These are phyloP conservation scores for Paramecium tetraurelia DNA, from an alignment of 73 alveolate genomes.

Conservation along the genomic window DNA sequence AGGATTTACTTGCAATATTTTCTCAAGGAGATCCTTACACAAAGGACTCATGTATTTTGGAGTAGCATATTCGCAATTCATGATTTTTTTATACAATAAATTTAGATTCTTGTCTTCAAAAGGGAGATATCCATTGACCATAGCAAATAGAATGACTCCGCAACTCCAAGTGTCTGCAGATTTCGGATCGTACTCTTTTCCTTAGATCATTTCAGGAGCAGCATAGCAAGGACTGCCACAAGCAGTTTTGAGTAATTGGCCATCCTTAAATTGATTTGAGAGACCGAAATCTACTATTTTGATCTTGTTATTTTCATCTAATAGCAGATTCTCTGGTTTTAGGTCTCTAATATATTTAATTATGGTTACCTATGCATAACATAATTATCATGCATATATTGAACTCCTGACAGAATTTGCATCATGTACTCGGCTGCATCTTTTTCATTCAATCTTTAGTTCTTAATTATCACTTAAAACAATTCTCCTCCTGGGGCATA, in stretches of 20 bases:
- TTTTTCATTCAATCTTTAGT: slow-evolving; percentile 75
- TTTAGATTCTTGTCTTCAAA: slow-evolving; percentile 61
- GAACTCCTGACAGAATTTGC: slow-evolving; percentile 89
- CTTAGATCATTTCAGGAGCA: slow-evolving; percentile 75
- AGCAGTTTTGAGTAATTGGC: slow-evolving; percentile 59
- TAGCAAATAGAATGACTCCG: slow-evolving; percentile 67
- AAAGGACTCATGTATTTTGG: slow-evolving; percentile 62
- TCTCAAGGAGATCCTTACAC: slow-evolving; percentile 78
- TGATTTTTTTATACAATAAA: slow-evolving; percentile 62
- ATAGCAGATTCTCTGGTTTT: slow-evolving; percentile 71
- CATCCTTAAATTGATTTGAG: slow-evolving; percentile 61
- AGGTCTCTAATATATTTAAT: slow-evolving; percentile 54
- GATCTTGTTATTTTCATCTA: slow-evolving; percentile 61
- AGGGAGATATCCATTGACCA: slow-evolving; percentile 63
- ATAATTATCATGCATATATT: slow-evolving; percentile 84
- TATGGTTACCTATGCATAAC: slow-evolving; percentile 71
- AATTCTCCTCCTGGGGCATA: slow-evolving; percentile 93
- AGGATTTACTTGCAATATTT: slow-evolving; percentile 89
- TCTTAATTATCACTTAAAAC: slow-evolving; percentile 76
- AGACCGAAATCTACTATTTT: slow-evolving; percentile 73
- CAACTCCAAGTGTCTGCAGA: slow-evolving; percentile 73
- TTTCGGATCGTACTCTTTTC: slow-evolving; percentile 63
- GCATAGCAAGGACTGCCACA: slow-evolving; percentile 79
- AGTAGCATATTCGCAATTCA: slow-evolving; percentile 63
- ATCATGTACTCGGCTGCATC: slow-evolving; percentile 82